Evolutionary conservation across 441 rosid genomes (phyloP), one percentile per base, ranked within the genome.

Genomic region (Biscutella laevigata): DNA sequence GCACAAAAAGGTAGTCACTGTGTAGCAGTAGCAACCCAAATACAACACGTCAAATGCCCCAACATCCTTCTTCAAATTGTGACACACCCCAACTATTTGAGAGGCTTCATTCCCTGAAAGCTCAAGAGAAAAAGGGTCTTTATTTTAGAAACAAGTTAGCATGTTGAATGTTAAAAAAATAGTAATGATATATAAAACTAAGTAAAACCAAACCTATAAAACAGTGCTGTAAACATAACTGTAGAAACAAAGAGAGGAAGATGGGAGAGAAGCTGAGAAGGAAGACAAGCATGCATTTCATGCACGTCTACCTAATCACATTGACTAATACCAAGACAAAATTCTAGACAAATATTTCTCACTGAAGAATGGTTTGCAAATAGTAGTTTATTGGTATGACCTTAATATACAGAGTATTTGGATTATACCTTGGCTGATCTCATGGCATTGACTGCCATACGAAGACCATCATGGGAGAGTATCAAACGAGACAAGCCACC

Each of bases 401-500:
- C 33, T 5, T 50, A 12, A 14, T 6, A 28, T n/a, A 38, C 28
- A 29, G 25, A 40, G 59, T 2, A 44, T 29, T 13, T 29, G 27
- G 29, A 26, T 12, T 33, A 32, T 65, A 91, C 96, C 96, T 88
- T 83, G 42, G 83, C 71, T 55, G 72, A 61, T 62, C 98, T 77
- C 53, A 85, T 67, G 39, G 77, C 84, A 66, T 88, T 91, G 29
- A 80, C 95, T 4, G 87, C 91, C 75, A 71, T 61, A 35, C 95
- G 68, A 53, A 91, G 94, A 71, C 84, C 70, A 68, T 85, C 96
- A 68, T 88, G 80, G 1, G 89, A 91, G 19, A 85, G 76, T 67
- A 91, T 73, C 77, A 88, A 71, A 39, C 95, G 82, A 17, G 96
- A 88, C 24, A 91, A 60, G 12, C 80, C 95, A 59, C 98, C 96